These are phyloP conservation scores for Aspergillus aculeatus DNA, from an alignment of 2,329 filamentous ascomycete species.

Conservation along the genomic window DNA sequence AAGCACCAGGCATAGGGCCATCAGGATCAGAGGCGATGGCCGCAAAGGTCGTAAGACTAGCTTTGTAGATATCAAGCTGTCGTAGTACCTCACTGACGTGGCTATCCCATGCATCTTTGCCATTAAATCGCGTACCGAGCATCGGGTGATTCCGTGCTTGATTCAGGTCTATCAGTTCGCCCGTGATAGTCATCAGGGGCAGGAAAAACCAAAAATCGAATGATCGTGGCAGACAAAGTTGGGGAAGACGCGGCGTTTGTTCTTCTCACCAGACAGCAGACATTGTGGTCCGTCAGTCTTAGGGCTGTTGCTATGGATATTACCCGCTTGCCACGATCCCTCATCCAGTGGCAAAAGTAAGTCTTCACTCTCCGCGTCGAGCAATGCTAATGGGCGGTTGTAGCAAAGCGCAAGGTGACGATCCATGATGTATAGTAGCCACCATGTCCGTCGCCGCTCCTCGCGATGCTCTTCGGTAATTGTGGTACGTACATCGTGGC, in stretches of 20 bases:
- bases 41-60: slow-evolving; percentile 59
- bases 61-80: slow-evolving; percentile 78
- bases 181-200: slow-evolving; percentile 90
- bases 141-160: slow-evolving; percentile 85
- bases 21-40: slow-evolving; percentile 29
- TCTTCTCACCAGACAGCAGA: slow-evolving; percentile 32
- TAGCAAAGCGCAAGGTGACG: slow-evolving; percentile 88
- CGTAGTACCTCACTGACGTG: slow-evolving; percentile 74
- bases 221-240: slow-evolving; percentile 81
- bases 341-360: slow-evolving; percentile 86
- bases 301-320: slow-evolving; percentile 61
- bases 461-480: slow-evolving; percentile 80
- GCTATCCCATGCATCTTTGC: slow-evolving; percentile 74
- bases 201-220: slow-evolving; percentile 90
- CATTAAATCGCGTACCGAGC: slow-evolving; percentile 72
- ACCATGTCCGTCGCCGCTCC: slow-evolving; percentile 87
- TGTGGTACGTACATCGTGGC: slow-evolving; percentile 25
- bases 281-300: slow-evolving; percentile 39
- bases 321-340: slow-evolving; percentile 78
- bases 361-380: slow-evolving; percentile 83
- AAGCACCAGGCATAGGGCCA: slow-evolving; percentile 44
- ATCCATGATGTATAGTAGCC: slow-evolving; percentile 88
- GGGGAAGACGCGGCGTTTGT: slow-evolving; percentile 64
- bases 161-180: slow-evolving; percentile 85
- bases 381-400: slow-evolving; percentile 80